Evolutionary conservation across 2,329 filamentous ascomycete genomes (phyloP).

Genomic region (Fusarium foetens): DNA sequence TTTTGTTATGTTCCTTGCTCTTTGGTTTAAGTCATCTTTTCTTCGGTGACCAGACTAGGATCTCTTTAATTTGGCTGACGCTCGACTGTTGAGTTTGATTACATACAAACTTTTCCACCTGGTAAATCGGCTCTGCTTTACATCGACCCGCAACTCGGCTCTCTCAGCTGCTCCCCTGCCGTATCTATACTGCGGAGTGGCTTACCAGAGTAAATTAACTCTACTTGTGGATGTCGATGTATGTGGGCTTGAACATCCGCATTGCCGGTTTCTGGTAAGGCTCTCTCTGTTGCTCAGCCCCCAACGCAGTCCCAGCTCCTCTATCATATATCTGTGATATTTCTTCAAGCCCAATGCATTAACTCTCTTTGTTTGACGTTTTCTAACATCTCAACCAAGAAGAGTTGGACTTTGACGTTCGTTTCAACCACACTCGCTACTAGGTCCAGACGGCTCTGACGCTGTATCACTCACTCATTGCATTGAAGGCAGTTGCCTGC

Average conservation of each 20-base stretch:
- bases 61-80: constrained; percentile 16
- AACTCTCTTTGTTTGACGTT: neutral
- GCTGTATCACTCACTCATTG: constrained; percentile 21
- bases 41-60: constrained; percentile 1
- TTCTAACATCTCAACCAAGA: constrained; percentile 16
- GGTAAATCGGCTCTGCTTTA: constrained; percentile 13
- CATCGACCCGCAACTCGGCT: constrained; percentile 12
- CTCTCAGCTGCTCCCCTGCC: constrained; percentile 19
- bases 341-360: constrained; percentile 9
- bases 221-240: constrained; percentile 24
- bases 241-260: constrained; percentile 19
- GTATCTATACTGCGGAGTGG: constrained; percentile 26
- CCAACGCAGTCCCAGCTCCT: constrained; percentile 24
- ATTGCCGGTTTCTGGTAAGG: constrained; percentile 33
- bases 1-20: constrained; percentile 29
- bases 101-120: constrained; percentile 5
- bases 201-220: constrained; percentile 26
- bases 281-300: constrained; percentile 38
- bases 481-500: constrained; percentile 5
- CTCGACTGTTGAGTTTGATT: constrained; percentile 31
- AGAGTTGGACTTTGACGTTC: constrained; percentile 20
- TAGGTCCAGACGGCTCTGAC: constrained; percentile 8
- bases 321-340: constrained; percentile 38
- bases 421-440: constrained; percentile 34
- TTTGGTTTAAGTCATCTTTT: constrained; percentile 22